phyloP scores from a whole-genome alignment of 306 rosid species.

The Begonia peltatifolia region DNA sequence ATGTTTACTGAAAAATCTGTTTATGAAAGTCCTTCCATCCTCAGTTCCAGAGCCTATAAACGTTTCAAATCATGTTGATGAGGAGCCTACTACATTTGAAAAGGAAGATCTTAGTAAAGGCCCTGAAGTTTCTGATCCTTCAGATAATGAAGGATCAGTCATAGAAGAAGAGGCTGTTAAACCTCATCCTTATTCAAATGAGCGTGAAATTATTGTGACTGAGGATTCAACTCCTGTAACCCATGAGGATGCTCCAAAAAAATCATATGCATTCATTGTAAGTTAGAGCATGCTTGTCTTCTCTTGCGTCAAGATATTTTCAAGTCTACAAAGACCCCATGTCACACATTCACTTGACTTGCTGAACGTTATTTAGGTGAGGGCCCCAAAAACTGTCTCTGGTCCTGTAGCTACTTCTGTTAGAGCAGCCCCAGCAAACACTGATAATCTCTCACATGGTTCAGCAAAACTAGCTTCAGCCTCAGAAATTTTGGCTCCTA shows the following conservation, averaged over 20 bases:
- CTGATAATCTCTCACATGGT: conserved; percentile 20
- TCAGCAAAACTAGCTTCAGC: conserved; percentile 32
- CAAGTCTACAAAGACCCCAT: not conserved
- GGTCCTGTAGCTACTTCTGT: not conserved
- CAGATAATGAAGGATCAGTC: conserved; percentile 33
- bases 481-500: conserved; percentile 40
- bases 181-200: conserved; percentile 26
- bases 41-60: conserved; percentile 17
- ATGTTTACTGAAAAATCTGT: conserved; percentile 29
- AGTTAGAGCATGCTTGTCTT: conserved; percentile 11
- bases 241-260: conserved; percentile 55
- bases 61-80: conserved; percentile 18
- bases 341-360: not conserved
- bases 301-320: not conserved
- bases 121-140: conserved; percentile 45
- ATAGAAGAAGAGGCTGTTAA: conserved; percentile 53
- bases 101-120: conserved; percentile 35
- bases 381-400: not conserved
- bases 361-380: not conserved
- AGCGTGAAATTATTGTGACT: conserved; percentile 24
- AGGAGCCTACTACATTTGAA: conserved; percentile 20
- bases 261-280: conserved; percentile 80
- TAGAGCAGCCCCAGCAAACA: conserved; percentile 23
- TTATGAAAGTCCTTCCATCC: not conserved
- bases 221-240: conserved; percentile 30